These are phyloP conservation scores for Fraxinus sp. DNA, from an alignment of 305 asterid species.

Conservation along the genomic window DNA sequence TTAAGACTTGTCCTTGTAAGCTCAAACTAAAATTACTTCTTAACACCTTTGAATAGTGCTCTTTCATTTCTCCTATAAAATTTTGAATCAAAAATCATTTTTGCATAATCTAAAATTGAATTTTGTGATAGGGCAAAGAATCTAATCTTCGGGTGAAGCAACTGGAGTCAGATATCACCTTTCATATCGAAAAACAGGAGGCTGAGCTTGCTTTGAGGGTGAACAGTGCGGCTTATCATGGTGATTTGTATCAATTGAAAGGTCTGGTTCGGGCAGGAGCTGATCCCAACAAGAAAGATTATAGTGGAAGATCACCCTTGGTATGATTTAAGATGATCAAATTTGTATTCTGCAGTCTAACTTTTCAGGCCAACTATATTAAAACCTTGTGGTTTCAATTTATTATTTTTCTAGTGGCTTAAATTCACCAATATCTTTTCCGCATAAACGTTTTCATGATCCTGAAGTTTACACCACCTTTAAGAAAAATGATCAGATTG, in stretches of 20 bases:
- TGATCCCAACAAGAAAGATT: slow-evolving; percentile 77
- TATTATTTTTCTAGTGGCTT: background rate
- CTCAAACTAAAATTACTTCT: background rate
- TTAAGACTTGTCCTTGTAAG: background rate
- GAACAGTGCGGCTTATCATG: slow-evolving; percentile 74
- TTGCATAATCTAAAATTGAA: background rate
- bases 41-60: background rate
- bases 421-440: background rate
- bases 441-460: background rate
- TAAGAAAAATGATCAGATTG: background rate
- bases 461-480: background rate
- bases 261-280: slow-evolving; percentile 79
- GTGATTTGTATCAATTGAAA: slow-evolving; percentile 76
- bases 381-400: background rate
- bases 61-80: background rate
- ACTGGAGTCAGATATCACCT: slow-evolving; percentile 66
- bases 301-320: slow-evolving; percentile 82
- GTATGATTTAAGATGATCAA: slow-evolving; percentile 34
- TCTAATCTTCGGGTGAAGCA: slow-evolving; percentile 66
- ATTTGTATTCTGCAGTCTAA: background rate
- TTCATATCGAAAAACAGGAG: slow-evolving; percentile 74
- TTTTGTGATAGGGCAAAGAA: slow-evolving; percentile 56
- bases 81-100: background rate
- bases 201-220: slow-evolving; percentile 89
- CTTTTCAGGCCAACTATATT: background rate